phyloP scores from a whole-genome alignment of 208 protist genomes.

The Leishmania braziliensis region DNA sequence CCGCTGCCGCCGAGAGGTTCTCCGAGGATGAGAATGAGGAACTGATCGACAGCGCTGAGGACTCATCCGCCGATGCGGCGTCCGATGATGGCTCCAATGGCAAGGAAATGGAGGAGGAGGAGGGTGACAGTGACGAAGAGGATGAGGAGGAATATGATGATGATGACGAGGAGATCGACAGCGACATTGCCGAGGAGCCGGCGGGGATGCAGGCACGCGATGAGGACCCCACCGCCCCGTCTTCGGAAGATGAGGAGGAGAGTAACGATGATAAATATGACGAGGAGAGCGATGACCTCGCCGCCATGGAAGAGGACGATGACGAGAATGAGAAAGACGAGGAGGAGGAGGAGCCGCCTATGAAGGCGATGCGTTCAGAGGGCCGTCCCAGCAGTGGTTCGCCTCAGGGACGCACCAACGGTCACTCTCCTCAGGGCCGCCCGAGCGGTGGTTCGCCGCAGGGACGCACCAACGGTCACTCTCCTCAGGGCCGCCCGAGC shows the following conservation, averaged over 20 bases:
- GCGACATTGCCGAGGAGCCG: constrained; percentile 24
- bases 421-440: constrained; percentile 23
- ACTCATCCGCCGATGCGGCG: constrained; percentile 16
- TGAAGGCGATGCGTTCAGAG: constrained; percentile 37
- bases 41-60: constrained; percentile 12
- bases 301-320: constrained; percentile 28
- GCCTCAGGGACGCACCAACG: constrained; percentile 25
- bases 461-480: constrained; percentile 13
- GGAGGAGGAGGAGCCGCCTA: constrained; percentile 30
- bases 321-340: constrained; percentile 36
- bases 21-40: constrained; percentile 7
- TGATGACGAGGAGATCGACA: constrained; percentile 39
- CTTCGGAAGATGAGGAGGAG: constrained; percentile 47
- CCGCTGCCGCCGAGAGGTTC: background rate
- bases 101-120: constrained; percentile 33
- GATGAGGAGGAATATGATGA: constrained; percentile 49
- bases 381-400: constrained; percentile 19
- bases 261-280: constrained; percentile 31
- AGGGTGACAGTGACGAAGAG: constrained; percentile 45
- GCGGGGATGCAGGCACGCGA: constrained; percentile 8
- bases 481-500: background rate
- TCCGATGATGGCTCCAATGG: constrained; percentile 30
- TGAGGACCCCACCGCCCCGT: constrained; percentile 30
- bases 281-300: constrained; percentile 33
- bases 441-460: constrained; percentile 28